A percentile compares a stretch with the other conserved stretches of the same genome.
phyloP scores from a whole-genome alignment of 2,329 filamentous ascomycete genomes.

The Dothidotthia symphoricarpi region DNA sequence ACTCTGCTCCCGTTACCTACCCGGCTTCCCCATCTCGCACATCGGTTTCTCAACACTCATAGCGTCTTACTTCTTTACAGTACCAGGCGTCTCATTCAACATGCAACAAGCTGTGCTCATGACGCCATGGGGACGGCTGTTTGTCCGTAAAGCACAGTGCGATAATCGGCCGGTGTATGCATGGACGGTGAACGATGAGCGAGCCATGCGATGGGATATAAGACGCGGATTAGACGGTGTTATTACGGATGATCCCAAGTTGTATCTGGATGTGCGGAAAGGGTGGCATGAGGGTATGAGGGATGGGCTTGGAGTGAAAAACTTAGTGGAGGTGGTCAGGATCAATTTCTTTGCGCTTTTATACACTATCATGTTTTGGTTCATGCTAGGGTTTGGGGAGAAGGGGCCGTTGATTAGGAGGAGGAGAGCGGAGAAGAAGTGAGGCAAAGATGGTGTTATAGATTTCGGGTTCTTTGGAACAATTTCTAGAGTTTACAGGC shows the following conservation, averaged over 20 bases:
- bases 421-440: background rate
- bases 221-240: conserved; percentile 69
- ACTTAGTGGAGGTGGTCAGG: conserved; percentile 33
- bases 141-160: conserved; percentile 61
- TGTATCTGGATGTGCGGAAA: conserved; percentile 60
- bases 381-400: conserved; percentile 29
- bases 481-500: too few relatives aligned
- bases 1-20: conserved; percentile 61
- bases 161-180: conserved; percentile 63
- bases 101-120: conserved; percentile 68
- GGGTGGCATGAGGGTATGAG: conserved; percentile 42
- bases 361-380: conserved; percentile 33
- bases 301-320: conserved; percentile 27
- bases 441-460: too few relatives aligned
- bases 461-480: too few relatives aligned
- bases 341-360: conserved; percentile 37
- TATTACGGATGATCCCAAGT: conserved; percentile 77
- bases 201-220: conserved; percentile 80
- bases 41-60: conserved; percentile 67
- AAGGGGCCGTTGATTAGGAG: conserved; percentile 20
- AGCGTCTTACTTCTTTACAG: conserved; percentile 67
- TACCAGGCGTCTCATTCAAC: conserved; percentile 74
- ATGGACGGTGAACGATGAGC: conserved; percentile 84
- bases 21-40: conserved; percentile 62
- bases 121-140: conserved; percentile 63